phyloP scores from a whole-genome alignment of 2,329 filamentous ascomycete species.

The Thelonectria discophora region DNA sequence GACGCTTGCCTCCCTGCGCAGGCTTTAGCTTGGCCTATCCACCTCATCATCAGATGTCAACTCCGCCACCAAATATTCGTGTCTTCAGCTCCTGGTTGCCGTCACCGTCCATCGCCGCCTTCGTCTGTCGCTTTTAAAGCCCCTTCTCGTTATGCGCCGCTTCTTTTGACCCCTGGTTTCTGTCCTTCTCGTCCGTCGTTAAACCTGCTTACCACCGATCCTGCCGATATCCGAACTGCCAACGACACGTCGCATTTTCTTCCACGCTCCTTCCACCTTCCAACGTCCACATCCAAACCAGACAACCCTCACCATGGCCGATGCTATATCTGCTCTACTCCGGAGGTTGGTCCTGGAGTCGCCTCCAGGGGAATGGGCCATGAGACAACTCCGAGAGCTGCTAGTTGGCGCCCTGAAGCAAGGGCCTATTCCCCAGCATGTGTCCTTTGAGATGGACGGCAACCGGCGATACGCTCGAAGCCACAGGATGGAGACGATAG shows the following conservation, averaged over 20 bases:
- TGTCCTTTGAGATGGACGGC: conserved; percentile 99
- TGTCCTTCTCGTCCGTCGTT: conserved; percentile 6
- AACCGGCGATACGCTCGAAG: conserved; percentile 91
- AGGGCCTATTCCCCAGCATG: conserved; percentile 90
- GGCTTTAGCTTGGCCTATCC: conserved; percentile 33
- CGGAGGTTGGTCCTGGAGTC: conserved; percentile 81
- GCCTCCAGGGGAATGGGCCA: conserved; percentile 90
- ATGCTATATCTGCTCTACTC: conserved; percentile 59
- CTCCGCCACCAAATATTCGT: conserved; percentile 43
- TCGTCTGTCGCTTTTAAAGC: conserved; percentile 29
- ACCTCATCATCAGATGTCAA: conserved; percentile 40
- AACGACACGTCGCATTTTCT: conserved; percentile 30
- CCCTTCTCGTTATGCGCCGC: conserved; percentile 9
- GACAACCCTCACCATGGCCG: conserved; percentile 55
- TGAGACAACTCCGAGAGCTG: conserved; percentile 80
- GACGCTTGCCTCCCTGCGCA: conserved; percentile 1
- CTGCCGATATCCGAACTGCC: conserved; percentile 23
- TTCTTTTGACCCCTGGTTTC: not conserved
- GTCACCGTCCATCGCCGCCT: conserved; percentile 36
- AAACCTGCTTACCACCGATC: not conserved
- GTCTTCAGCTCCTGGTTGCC: conserved; percentile 37
- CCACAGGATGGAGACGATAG: conserved; percentile 93
- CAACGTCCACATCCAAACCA: conserved; percentile 5
- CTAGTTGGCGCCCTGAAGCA: conserved; percentile 89
- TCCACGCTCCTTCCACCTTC: conserved; percentile 16